Evolutionary conservation across 345 rosid genomes (phyloP), one percentile per base, ranked within the genome.

Genomic region (Arabidopsis arenosa): DNA sequence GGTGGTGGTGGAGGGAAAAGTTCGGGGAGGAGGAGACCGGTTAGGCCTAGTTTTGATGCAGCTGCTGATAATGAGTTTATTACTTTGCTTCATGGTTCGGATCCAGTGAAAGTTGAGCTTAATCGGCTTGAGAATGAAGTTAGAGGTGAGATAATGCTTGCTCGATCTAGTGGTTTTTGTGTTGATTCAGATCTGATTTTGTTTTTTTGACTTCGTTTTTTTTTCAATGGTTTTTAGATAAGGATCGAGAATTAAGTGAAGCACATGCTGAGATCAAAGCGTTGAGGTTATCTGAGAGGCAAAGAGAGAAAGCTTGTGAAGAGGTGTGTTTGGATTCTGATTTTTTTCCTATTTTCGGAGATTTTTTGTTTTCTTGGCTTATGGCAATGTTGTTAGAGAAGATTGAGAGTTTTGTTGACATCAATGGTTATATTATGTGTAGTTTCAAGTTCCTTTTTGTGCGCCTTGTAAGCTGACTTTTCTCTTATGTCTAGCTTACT

Each of bases 61-160:
- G 35, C 80, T 32, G 70, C 66, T 40, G 99, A 95, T 56, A 95
- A 89, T 65, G 97, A 95, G 84, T 85, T 95, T 82, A 90, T 92
- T 6, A 89, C 93, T 21, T 67, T 86, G 71, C 85, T 95, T 64
- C 99, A 90, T 78, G 97, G 99, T 61, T 95, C 99, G 86, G 97
- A 95, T 95, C 99, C 97, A 81, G 97, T 95, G 66, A 95, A 95
- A 82, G 80, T 95, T 58, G 99, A 95, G 89, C 97, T 95, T 73
- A 95, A 95, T 83, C 96, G 99, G 66, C 90, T 92, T 59, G 97
- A 95, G 88, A 95, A 92, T 67, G 99, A 95, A 84, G 96, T 95
- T 80, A 88, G 91, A 92, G 97, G 99, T 95, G 85, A 6, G 36
- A 10, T 9, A 86, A 86, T 80, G 87, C 75, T 48, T 79, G 82